A percentile compares a stretch with the other conserved stretches of the same genome.
phyloP scores from a whole-genome alignment of 495 filamentous ascomycete genomes.

The Bryoglossum gracile region DNA sequence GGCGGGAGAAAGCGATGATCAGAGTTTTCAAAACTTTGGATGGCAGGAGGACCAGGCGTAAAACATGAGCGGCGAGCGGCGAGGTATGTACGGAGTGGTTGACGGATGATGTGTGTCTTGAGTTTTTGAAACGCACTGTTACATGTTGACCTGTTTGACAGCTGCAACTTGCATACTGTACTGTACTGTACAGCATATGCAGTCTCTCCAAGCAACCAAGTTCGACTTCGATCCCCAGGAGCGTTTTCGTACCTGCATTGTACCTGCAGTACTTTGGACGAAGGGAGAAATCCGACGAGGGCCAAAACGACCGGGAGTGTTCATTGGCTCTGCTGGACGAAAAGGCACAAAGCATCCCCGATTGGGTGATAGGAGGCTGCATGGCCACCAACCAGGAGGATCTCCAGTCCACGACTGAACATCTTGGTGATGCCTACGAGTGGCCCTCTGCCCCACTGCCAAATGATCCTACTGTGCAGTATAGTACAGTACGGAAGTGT shows the following conservation, averaged over 20 bases:
- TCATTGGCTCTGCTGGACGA: not conserved
- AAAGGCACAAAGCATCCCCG: not conserved
- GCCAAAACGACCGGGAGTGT: not conserved
- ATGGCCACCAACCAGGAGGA: not conserved
- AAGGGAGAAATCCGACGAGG: not conserved
- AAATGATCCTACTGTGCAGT: not conserved
- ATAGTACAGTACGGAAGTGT: not conserved
- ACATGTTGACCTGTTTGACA: not conserved
- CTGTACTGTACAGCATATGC: too few species aligned
- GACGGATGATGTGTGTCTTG: not conserved
- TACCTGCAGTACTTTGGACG: constrained; percentile 25
- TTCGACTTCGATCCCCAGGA: not conserved
- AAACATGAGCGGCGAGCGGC: not conserved
- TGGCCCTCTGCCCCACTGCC: too few species aligned
- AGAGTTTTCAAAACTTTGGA: not conserved
- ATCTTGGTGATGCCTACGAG: not conserved
- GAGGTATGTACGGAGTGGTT: not conserved
- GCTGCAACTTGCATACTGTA: not conserved
- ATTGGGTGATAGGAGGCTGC: not conserved
- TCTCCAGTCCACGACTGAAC: not conserved
- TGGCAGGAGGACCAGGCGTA: not conserved
- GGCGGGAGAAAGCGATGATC: constrained; percentile 12
- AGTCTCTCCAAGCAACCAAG: too few species aligned
- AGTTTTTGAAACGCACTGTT: not conserved
- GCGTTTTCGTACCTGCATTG: constrained; percentile 18